Evolutionary conservation across 495 filamentous ascomycete species (phyloP), one percentile per base, ranked within the genome.

Genomic region (Aspergillus conjunctus): DNA sequence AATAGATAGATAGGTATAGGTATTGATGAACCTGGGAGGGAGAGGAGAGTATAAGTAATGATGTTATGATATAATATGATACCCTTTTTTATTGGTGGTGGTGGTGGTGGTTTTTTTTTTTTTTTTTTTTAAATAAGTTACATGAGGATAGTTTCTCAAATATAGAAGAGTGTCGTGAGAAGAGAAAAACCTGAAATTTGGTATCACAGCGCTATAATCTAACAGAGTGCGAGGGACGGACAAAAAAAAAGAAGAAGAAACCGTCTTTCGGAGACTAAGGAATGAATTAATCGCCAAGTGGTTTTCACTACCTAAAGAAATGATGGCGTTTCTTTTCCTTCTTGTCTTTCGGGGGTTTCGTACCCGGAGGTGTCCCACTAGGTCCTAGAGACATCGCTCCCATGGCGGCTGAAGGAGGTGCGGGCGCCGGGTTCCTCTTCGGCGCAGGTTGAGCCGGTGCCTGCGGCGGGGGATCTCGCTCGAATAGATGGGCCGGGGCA

Each of bases 401-500:
- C 79, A 91, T 82, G 8, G 75, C 73, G 33, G 79, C 80, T 6
- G 82, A 81, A 18, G 86, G 87, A n/a, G 84, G 81, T 33, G 73
- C 70, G 4, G 60, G 66, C 48, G 69, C 61, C 58, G 73, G 61
- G 61, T 69, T 62, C 60, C 71, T 74, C 77, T 76, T 71, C 62
- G 60, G 71, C 12, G 67, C 68, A 17, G 74, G 76, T 30, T 71
- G 66, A 34, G 77, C 2, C 26, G 26, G 75, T 17, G 77, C 65
- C 7, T 41, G 37, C 4, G 84, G 72, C 11, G 81, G 82, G 1
- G 83, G 77, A 10, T 92, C 87, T n/a, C 82, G 80, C 70, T 96
- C 92, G 66, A 94, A 94, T 1, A 98, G 77, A 76, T 96, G 90
- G 31, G 86, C 89, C 2, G 94, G 94, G 1, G 93, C 89, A 49